Percentiles rank a stretch among this genome's conserved stretches.
phyloP scores from a whole-genome alignment of 2,329 filamentous ascomycete genomes.

The Waltergamsia citrina region DNA sequence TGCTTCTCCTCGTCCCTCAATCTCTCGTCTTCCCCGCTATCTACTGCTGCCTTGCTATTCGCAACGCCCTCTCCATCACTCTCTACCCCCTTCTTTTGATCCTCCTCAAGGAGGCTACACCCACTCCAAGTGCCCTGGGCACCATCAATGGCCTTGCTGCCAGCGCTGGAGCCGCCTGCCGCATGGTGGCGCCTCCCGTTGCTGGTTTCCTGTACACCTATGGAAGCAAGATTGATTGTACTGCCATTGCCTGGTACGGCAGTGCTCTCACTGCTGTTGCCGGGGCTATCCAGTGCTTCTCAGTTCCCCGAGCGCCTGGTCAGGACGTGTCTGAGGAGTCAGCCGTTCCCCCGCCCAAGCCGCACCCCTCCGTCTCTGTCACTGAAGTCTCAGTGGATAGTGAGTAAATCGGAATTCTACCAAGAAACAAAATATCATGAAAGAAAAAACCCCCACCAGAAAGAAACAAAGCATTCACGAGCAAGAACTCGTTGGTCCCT shows the following conservation, averaged over 20 bases:
- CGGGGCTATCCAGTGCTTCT: conserved; percentile 52
- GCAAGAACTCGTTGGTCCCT: too few species aligned
- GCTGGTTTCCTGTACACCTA: conserved; percentile 53
- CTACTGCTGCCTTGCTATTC: conserved; percentile 45
- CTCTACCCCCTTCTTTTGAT: conserved; percentile 60
- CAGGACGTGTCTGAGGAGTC: conserved; percentile 18
- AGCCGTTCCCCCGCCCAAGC: conserved; percentile 10
- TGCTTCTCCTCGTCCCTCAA: conserved; percentile 45
- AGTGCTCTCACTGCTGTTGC: conserved; percentile 45
- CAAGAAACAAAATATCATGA: neutral
- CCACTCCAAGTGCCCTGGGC: conserved; percentile 44
- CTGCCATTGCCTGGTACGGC: conserved; percentile 54
- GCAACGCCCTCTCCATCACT: conserved; percentile 52
- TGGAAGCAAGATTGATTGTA: conserved; percentile 49
- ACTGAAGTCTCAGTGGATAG: conserved; percentile 21
- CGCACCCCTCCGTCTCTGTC: conserved; percentile 8
- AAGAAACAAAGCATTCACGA: too few species aligned
- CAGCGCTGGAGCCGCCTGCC: conserved; percentile 54
- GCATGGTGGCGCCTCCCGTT: conserved; percentile 58
- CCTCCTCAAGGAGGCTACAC: conserved; percentile 57
- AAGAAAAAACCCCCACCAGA: neutral
- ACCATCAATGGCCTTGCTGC: conserved; percentile 59
- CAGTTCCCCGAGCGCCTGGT: conserved; percentile 26
- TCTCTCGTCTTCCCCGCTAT: conserved; percentile 44
- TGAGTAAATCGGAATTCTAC: conserved; percentile 8